Conservation (phyloP, 2,329 filamentous ascomycete genomes). For the Eutypella sp. region DNA sequence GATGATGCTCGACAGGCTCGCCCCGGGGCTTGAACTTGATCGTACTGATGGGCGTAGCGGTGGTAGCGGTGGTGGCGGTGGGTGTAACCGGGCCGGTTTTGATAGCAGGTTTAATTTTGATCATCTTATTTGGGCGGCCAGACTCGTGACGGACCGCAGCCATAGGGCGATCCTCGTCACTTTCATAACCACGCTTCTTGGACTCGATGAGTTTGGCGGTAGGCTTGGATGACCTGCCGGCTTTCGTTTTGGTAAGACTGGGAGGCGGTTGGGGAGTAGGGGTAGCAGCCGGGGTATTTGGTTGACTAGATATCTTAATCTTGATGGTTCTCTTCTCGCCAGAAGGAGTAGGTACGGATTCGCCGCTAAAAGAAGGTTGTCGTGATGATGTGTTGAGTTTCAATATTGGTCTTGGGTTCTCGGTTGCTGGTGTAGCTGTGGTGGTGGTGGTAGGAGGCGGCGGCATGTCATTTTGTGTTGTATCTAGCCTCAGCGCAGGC, state of each 20-base stretch:
- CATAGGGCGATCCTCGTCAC: conserved; percentile 40
- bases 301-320: conserved; percentile 32
- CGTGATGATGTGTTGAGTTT: conserved; percentile 27
- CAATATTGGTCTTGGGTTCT: conserved; percentile 26
- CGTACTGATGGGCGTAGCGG: conserved; percentile 26
- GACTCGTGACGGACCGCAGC: conserved; percentile 28
- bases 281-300: conserved; percentile 23
- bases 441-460: conserved; percentile 17
- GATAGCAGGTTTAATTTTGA: conserved; percentile 43
- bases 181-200: conserved; percentile 58
- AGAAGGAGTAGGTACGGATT: conserved; percentile 22
- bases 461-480: conserved; percentile 24
- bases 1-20: conserved; percentile 62
- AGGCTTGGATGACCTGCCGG: conserved; percentile 54
- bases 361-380: conserved; percentile 22
- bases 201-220: conserved; percentile 51
- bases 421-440: conserved; percentile 12
- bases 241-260: conserved; percentile 48
- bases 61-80: conserved; percentile 27
- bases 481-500: conserved; percentile 24
- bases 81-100: conserved; percentile 26
- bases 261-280: conserved; percentile 15
- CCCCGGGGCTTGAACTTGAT: conserved; percentile 62
- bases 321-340: conserved; percentile 31
- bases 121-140: conserved; percentile 42